Evolutionary conservation across 169 alveolate species (phyloP), one percentile per base, ranked within the genome.

Genomic region (Eimeria acervulina): DNA sequence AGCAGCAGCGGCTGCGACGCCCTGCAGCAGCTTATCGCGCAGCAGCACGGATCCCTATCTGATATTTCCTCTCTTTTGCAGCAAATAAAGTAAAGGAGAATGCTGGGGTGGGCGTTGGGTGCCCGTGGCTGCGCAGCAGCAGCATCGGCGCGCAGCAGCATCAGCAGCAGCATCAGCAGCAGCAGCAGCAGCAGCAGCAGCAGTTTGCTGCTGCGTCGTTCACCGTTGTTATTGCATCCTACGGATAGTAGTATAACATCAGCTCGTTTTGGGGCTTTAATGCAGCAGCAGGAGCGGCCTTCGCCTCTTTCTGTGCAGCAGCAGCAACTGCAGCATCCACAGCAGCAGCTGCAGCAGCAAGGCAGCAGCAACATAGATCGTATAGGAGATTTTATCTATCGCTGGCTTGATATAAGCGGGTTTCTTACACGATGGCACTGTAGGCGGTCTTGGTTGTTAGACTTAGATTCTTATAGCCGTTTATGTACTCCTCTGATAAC

Each of bases 321-420:
- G 26, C 85, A 28, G 55, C 55, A 21, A 59, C 85, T 6, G 55
- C 85, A 33, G 85, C 85, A 74, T 52, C 55, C 6, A 59, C 85
- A 36, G 59, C 85, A 74, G 47, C 59, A 33, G 21, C 59, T 8
- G 59, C 59, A 13, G 85, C 85, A 17, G 47, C 85, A 74, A 21
- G 44, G 28, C 15, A 38, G 33, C 7, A 15, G 52, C 47, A 28
- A 8, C n/a, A 8, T 31, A 59, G 85, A 74, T 1, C 85, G 85
- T 15, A 31, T 40, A 40, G 85, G 85, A 13, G 12, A 33, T 15
- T 74, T 31, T 21, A 17, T 95, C 66, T 97, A 97, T 84, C 96
- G 98, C 33, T 97, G 97, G 97, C 96, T 96, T 36, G 98, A 97
- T 74, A 76, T 97, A 90, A 96, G 97, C 17, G 98, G 98, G 17